Evolutionary conservation across 106 monocot genomes (phyloP).

Genomic region (Narthecium ossifragum): DNA sequence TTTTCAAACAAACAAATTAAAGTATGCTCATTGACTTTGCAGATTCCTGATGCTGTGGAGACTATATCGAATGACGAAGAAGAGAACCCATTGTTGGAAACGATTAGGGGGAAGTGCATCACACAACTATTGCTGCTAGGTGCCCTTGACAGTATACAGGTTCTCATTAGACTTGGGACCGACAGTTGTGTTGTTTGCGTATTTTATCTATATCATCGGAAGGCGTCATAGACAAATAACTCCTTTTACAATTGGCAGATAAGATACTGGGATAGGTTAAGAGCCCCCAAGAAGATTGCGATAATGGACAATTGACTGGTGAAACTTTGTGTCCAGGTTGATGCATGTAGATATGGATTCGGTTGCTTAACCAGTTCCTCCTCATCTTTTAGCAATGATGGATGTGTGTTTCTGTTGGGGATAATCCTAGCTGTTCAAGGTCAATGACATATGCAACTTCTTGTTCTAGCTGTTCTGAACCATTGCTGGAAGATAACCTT

Average conservation of each 20-base stretch:
- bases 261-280: slow-evolving; percentile 85
- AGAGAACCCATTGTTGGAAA: slow-evolving; percentile 64
- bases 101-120: slow-evolving; percentile 84
- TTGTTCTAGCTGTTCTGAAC: slow-evolving; percentile 31
- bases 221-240: neutral
- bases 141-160: slow-evolving; percentile 88
- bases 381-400: slow-evolving; percentile 1
- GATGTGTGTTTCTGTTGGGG: neutral
- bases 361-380: slow-evolving; percentile 9
- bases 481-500: slow-evolving; percentile 16
- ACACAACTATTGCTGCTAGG: slow-evolving; percentile 82
- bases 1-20: too few species aligned
- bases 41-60: slow-evolving; percentile 50
- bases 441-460: slow-evolving; percentile 36
- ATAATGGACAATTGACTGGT: slow-evolving; percentile 64
- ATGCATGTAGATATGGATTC: slow-evolving; percentile 13
- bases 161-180: too few species aligned
- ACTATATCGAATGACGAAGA: slow-evolving; percentile 47
- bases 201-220: too few species aligned
- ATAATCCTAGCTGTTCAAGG: slow-evolving; percentile 16
- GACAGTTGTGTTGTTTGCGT: too few species aligned
- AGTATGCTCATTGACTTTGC: too few species aligned
- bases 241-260: slow-evolving; percentile 27
- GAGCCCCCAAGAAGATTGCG: slow-evolving; percentile 65
- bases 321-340: slow-evolving; percentile 16